Evolutionary conservation across 2,329 filamentous ascomycete species (phyloP).

Genomic region (Aspergillus pseudonomiae): DNA sequence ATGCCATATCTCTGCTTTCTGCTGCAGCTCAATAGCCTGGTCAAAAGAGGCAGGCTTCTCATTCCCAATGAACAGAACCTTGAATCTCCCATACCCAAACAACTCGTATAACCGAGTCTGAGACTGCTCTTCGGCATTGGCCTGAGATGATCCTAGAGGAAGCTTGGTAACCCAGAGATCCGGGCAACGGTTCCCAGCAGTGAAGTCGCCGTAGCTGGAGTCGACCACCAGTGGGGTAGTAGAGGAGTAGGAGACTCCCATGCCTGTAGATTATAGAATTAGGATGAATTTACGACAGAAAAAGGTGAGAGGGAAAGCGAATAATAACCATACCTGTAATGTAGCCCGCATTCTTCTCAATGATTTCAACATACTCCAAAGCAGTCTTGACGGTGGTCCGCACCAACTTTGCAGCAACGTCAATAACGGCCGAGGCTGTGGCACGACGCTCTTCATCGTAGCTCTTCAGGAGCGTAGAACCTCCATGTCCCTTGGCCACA

Average conservation of each 20-base stretch:
- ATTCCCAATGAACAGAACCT: not conserved
- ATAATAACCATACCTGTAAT: not conserved
- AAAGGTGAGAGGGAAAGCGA: not conserved
- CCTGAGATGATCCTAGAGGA: not conserved
- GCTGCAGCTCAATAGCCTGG: not conserved
- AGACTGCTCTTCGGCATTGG: not conserved
- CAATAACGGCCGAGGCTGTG: conserved; percentile 1
- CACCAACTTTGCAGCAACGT: conserved; percentile 7
- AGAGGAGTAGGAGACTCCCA: conserved; percentile 5
- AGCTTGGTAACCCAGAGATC: not conserved
- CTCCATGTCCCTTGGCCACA: not conserved
- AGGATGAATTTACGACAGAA: not conserved
- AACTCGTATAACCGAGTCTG: not conserved
- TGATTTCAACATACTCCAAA: conserved; percentile 9
- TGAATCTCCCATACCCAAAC: not conserved
- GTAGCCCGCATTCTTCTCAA: conserved; percentile 6
- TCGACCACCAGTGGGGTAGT: not conserved
- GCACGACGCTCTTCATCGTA: conserved; percentile 7
- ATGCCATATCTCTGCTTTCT: conserved; percentile 3
- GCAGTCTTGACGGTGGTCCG: conserved; percentile 8
- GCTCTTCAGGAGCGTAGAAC: not conserved
- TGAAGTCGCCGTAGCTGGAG: not conserved
- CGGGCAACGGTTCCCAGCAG: conserved; percentile 5
- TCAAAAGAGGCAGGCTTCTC: not conserved
- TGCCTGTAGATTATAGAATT: not conserved